phyloP scores from a whole-genome alignment of 352 stramenopile genomes.

The Globisporangium nunn region DNA sequence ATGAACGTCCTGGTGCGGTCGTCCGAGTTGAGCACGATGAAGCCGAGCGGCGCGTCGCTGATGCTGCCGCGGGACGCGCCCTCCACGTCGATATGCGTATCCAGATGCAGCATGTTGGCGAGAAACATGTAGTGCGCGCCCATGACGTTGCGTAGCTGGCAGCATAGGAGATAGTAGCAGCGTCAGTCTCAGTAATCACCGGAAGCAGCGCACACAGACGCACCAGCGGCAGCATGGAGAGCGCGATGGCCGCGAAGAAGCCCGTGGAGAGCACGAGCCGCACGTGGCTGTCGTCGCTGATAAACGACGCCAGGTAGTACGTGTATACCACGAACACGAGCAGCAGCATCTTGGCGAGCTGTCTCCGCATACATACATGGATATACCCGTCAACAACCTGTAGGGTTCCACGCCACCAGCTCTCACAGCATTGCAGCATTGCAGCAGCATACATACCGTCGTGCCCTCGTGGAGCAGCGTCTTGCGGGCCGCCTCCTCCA shows the following conservation, averaged over 20 bases:
- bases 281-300: slow-evolving; percentile 44
- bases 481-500: slow-evolving; percentile 48
- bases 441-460: slow-evolving; percentile 17
- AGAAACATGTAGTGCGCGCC: slow-evolving; percentile 75
- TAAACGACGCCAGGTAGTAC: slow-evolving; percentile 49
- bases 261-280: slow-evolving; percentile 50
- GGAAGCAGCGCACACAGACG: not conserved
- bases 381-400: too few species aligned
- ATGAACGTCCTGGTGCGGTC: slow-evolving; percentile 61
- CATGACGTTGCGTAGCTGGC: slow-evolving; percentile 60
- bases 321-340: slow-evolving; percentile 72
- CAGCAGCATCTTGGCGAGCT: slow-evolving; percentile 62
- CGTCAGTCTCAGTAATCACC: not conserved
- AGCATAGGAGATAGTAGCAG: slow-evolving; percentile 3
- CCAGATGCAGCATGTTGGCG: slow-evolving; percentile 57
- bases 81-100: slow-evolving; percentile 38
- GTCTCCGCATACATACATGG: too few species aligned
- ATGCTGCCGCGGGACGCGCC: slow-evolving; percentile 37
- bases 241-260: slow-evolving; percentile 63
- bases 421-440: too few species aligned
- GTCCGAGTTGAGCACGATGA: slow-evolving; percentile 51
- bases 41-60: slow-evolving; percentile 53
- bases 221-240: slow-evolving; percentile 53
- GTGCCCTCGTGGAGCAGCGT: slow-evolving; percentile 64
- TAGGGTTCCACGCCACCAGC: too few species aligned